Conservation (phyloP, 2,329 filamentous ascomycete species). For the Xylaria sp. region DNA sequence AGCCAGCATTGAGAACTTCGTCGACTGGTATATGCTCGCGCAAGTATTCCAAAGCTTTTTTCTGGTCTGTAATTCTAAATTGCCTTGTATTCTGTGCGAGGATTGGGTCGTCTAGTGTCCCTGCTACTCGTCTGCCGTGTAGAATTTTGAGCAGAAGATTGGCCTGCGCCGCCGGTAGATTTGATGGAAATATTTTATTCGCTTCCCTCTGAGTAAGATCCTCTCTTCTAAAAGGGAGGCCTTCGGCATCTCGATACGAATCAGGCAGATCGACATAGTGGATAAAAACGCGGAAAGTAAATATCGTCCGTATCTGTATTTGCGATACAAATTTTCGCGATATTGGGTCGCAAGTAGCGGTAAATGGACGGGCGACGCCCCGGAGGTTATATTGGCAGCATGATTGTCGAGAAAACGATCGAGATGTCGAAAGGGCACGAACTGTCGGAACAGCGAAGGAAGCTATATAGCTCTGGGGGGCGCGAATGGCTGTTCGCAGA, state of each 20-base stretch:
- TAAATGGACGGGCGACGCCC: slow-evolving; percentile 21
- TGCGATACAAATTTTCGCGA: slow-evolving; percentile 27
- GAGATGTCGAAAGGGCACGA: slow-evolving; percentile 33
- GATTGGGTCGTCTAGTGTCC: slow-evolving; percentile 65
- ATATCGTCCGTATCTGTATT: slow-evolving; percentile 38
- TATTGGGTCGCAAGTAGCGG: background rate
- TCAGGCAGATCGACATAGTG: slow-evolving; percentile 63
- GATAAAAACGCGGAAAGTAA: slow-evolving; percentile 48
- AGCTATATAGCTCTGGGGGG: slow-evolving; percentile 29
- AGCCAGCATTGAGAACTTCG: slow-evolving; percentile 64
- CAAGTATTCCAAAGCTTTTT: slow-evolving; percentile 59
- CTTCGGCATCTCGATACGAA: slow-evolving; percentile 60
- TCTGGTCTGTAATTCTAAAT: slow-evolving; percentile 50
- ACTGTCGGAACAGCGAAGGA: slow-evolving; percentile 22
- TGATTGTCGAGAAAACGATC: slow-evolving; percentile 17
- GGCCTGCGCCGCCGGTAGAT: slow-evolving; percentile 50
- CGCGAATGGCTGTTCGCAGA: slow-evolving; percentile 38
- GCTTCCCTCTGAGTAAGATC: slow-evolving; percentile 58
- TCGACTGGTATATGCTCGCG: slow-evolving; percentile 61
- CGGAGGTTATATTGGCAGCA: slow-evolving; percentile 32
- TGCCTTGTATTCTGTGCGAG: slow-evolving; percentile 54
- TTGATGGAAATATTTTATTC: slow-evolving; percentile 55
- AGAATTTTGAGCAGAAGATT: slow-evolving; percentile 63
- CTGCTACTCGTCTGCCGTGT: slow-evolving; percentile 68
- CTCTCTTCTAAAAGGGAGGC: slow-evolving; percentile 57